These are phyloP conservation scores for Protomyces arabidopsidicola DNA, from an alignment of 1,139 yeast genomes.

Conservation along the genomic window DNA sequence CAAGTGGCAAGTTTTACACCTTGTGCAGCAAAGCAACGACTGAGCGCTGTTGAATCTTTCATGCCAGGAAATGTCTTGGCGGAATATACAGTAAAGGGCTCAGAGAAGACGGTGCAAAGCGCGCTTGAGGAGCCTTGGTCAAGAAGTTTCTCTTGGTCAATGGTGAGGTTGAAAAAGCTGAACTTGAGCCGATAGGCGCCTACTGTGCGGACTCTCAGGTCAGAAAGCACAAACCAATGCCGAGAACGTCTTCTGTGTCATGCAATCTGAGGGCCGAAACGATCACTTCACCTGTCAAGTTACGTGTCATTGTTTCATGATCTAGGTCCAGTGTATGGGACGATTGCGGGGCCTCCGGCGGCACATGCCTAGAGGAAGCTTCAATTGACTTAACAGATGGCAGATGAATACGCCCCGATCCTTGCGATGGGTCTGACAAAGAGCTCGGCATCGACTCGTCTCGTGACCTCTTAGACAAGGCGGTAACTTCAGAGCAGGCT, in stretches of 20 bases:
- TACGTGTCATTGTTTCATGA: constrained; percentile 39
- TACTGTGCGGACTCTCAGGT: constrained; percentile 46
- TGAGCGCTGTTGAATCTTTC: constrained; percentile 44
- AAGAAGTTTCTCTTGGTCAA: constrained; percentile 14
- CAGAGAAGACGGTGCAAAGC: constrained; percentile 40
- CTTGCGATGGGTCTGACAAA: too few species aligned
- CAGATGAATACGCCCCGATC: not conserved
- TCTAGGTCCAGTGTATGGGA: not conserved
- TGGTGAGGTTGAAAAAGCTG: constrained; percentile 40
- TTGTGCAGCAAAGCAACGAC: constrained; percentile 45
- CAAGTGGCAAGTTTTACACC: constrained; percentile 47
- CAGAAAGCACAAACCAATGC: constrained; percentile 47
- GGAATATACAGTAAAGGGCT: constrained; percentile 43
- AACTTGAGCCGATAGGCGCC: constrained; percentile 45
- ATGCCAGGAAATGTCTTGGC: constrained; percentile 48
- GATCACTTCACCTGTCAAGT: constrained; percentile 45
- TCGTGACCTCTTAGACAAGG: too few species aligned
- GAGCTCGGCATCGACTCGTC: not conserved
- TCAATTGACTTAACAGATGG: not conserved
- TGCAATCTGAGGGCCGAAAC: constrained; percentile 44
- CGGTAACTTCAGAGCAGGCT: not conserved
- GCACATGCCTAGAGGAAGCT: not conserved
- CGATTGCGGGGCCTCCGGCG: not conserved
- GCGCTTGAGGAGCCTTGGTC: constrained; percentile 38
- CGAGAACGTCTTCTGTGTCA: constrained; percentile 41